phyloP scores from a whole-genome alignment of 441 rosid genomes.

The Capsella rubella region DNA sequence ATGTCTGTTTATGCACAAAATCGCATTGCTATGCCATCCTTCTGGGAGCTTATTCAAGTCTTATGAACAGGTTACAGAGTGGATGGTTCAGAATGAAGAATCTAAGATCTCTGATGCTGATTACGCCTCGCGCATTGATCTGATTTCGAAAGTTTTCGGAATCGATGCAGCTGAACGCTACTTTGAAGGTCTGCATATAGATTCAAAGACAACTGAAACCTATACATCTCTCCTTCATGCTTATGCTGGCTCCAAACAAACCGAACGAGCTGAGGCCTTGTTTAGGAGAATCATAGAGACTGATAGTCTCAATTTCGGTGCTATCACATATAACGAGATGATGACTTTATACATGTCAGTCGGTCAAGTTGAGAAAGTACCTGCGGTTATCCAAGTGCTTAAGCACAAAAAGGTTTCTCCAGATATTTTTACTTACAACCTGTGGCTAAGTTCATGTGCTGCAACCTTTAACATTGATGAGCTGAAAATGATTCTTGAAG shows the following conservation, averaged over 20 bases:
- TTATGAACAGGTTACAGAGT: constrained; percentile 73
- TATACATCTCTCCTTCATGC: constrained; percentile 94
- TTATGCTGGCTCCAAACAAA: constrained; percentile 68
- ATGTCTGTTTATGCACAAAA: constrained; percentile 18
- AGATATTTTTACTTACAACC: constrained; percentile 86
- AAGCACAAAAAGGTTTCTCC: constrained; percentile 65
- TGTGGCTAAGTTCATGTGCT: constrained; percentile 92
- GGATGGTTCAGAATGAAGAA: constrained; percentile 70
- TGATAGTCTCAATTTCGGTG: constrained; percentile 55
- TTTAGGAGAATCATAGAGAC: constrained; percentile 62
- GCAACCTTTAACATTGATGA: constrained; percentile 64
- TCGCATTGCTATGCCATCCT: background rate
- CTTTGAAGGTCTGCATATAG: constrained; percentile 66
- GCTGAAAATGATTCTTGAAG: constrained; percentile 67
- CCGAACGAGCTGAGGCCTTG: constrained; percentile 69
- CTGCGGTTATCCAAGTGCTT: constrained; percentile 60
- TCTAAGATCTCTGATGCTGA: constrained; percentile 68
- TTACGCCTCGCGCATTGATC: constrained; percentile 71
- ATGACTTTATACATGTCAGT: constrained; percentile 92
- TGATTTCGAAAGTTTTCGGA: constrained; percentile 91
- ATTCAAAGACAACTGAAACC: constrained; percentile 75
- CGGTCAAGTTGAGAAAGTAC: constrained; percentile 80
- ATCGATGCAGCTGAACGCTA: constrained; percentile 87
- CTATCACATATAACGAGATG: constrained; percentile 85
- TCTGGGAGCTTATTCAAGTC: constrained; percentile 28